Conservation (phyloP, 2,329 filamentous ascomycete species). For the Gaeumannomyces sp. region DNA sequence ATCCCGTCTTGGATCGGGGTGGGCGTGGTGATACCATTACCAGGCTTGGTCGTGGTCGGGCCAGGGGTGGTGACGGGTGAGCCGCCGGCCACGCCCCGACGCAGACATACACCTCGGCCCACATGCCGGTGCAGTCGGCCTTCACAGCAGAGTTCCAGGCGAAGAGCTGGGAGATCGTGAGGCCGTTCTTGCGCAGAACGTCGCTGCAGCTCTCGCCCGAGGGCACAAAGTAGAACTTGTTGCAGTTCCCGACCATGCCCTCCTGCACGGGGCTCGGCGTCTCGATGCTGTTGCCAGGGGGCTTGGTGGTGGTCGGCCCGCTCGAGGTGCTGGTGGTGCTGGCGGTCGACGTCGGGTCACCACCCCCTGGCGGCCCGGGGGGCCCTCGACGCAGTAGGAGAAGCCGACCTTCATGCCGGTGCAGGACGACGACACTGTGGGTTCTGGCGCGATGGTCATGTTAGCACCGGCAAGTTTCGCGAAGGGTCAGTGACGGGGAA, state of each 20-base stretch:
- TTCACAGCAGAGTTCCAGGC: conserved; percentile 15
- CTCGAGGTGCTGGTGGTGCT: neutral
- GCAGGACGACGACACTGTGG: neutral
- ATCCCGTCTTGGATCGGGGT: conserved; percentile 9
- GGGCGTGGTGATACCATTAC: conserved; percentile 7
- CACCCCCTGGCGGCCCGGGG: too few species aligned
- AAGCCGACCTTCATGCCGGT: neutral
- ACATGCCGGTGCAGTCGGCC: conserved; percentile 14
- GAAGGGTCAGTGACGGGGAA: neutral
- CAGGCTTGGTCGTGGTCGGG: neutral
- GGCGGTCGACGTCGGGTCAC: too few species aligned
- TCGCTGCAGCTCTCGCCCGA: conserved; percentile 12
- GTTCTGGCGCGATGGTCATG: neutral
- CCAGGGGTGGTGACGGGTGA: conserved; percentile 37
- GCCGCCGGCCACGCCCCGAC: conserved; percentile 46
- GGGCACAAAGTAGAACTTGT: conserved; percentile 13
- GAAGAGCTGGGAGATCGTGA: conserved; percentile 13
- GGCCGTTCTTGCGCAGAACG: conserved; percentile 10
- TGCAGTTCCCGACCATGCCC: conserved; percentile 12
- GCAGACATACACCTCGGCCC: conserved; percentile 13
- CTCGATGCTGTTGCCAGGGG: neutral
- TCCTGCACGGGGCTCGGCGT: neutral
- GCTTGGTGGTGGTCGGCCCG: neutral
- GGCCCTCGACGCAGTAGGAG: neutral
- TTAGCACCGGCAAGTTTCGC: neutral